Base-by-base conservation (phyloP, 75 land plant genomes). In the Ceratopteris richardii region DNA sequence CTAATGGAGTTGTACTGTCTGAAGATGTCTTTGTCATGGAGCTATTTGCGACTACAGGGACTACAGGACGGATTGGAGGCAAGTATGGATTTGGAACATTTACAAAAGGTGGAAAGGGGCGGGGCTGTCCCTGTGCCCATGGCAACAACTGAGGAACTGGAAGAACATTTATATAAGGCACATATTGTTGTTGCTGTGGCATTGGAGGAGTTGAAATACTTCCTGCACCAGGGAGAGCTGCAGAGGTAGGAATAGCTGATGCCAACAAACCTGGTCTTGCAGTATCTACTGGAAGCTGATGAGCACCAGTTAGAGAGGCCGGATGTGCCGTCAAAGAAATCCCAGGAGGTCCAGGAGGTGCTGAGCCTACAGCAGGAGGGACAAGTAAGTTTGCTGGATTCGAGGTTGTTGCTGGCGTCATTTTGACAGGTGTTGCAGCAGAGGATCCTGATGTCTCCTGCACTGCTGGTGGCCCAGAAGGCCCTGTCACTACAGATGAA, bases 311-410 rank as follows among this genome's bases (percentile, higher is more conserved):
- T 54, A 13, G 64, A 36, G 11, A 54, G 42, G 79, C 42, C 42
- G 21, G 57, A n/a, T 50, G 30, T 31, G 59, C 24, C 41, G 67
- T 24, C 17, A 44, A 0, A 17, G 59, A 25, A 24, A 25, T 57
- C 57, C 39, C 66, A 29, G 63, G 56, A 54, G 59, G 53, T 63
- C 54, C 56, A 2, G 52, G 20, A 23, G 78, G 62, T 28, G 63
- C 29, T 30, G 72, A 67, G 37, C 81, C 77, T 52, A 71, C 66
- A 63, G 80, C 63, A 66, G 79, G 75, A n/a, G 73, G 52, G 30
- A 33, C 9, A 33, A 33, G 37, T 33, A 33, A 33, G 37, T 9
- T 33, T 33, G 37, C 9, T 4, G 37, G 9, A 33, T 9, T 33
- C 9, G 37, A 33, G 3, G 37, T 33, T 9, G 7, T 9, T 33